Conservation (phyloP, 805 yeast genomes). For the Saccharomycopsis sp. region DNA sequence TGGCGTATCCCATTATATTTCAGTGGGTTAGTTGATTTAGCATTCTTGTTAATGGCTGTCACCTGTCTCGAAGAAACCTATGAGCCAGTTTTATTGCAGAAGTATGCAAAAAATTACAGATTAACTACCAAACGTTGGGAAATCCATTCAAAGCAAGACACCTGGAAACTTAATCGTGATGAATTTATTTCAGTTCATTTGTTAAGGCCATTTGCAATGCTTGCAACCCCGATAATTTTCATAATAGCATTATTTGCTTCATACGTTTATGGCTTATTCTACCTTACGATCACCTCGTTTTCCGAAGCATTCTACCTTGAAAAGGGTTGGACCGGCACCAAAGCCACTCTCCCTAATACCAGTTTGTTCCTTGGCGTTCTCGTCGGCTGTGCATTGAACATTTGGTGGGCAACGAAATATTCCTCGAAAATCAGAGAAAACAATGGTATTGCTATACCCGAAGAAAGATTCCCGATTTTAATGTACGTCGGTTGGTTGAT, state of each 20-base stretch:
- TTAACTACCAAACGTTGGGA: slow-evolving; percentile 76
- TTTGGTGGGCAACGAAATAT: no score
- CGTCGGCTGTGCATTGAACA: no score
- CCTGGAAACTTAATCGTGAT: slow-evolving; percentile 44
- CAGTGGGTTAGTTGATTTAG: slow-evolving; percentile 52
- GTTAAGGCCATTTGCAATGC: slow-evolving; percentile 62
- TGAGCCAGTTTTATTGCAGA: slow-evolving; percentile 56
- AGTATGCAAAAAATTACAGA: slow-evolving; percentile 58
- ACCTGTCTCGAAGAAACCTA: slow-evolving; percentile 62
- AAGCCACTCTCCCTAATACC: slow-evolving; percentile 72
- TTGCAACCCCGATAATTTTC: slow-evolving; percentile 60
- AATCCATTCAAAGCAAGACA: slow-evolving; percentile 71
- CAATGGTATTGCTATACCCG: slow-evolving; percentile 62
- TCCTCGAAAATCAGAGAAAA: no score
- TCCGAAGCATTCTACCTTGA: slow-evolving; percentile 62
- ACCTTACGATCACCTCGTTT: slow-evolving; percentile 65
- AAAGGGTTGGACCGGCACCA: slow-evolving; percentile 58
- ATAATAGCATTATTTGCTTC: slow-evolving; percentile 64
- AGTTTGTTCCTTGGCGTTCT: no score
- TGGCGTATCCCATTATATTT: slow-evolving; percentile 64
- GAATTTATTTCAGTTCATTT: slow-evolving; percentile 60
- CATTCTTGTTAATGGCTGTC: slow-evolving; percentile 33
- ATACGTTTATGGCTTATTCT: slow-evolving; percentile 73
- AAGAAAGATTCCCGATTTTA: slow-evolving; percentile 73
- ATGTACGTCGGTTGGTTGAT: slow-evolving; percentile 63